Evolutionary conservation across 2,329 filamentous ascomycete species (phyloP).

Genomic region (Claviceps quebecensis): DNA sequence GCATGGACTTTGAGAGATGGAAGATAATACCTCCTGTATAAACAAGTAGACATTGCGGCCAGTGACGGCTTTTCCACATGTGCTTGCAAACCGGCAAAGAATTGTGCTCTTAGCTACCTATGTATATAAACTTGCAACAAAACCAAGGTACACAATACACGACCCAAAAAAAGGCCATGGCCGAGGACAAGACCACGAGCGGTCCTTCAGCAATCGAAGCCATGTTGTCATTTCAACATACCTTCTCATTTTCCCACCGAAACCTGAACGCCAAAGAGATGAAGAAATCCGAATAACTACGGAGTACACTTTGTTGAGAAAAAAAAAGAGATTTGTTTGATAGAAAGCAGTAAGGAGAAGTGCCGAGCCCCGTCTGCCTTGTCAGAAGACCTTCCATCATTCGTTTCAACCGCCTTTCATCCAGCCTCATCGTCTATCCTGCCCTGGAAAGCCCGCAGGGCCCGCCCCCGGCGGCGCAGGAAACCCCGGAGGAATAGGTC

Average conservation of each 20-base stretch:
- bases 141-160: too few relatives aligned
- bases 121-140: background rate
- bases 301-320: constrained; percentile 8
- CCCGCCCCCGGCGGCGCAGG: background rate
- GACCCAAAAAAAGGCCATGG: too few relatives aligned
- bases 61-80: background rate
- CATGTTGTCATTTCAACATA: background rate
- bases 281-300: constrained; percentile 15
- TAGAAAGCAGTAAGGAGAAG: background rate
- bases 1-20: background rate
- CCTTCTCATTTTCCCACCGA: background rate
- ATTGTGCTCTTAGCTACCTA: background rate
- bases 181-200: too few relatives aligned
- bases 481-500: constrained; percentile 17
- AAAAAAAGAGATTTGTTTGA: constrained; percentile 1
- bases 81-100: background rate
- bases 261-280: constrained; percentile 16
- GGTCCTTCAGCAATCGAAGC: background rate
- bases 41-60: constrained; percentile 5
- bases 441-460: constrained; percentile 20
- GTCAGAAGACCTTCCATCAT: background rate
- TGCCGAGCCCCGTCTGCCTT: too few relatives aligned
- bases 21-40: constrained; percentile 1
- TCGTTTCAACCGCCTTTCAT: background rate
- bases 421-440: constrained; percentile 22